A percentile compares a stretch with the other conserved stretches of the same genome.
These are phyloP conservation scores for Boletus rex-veris DNA, from an alignment of 768 basidiomycete genomes.

Conservation along the genomic window DNA sequence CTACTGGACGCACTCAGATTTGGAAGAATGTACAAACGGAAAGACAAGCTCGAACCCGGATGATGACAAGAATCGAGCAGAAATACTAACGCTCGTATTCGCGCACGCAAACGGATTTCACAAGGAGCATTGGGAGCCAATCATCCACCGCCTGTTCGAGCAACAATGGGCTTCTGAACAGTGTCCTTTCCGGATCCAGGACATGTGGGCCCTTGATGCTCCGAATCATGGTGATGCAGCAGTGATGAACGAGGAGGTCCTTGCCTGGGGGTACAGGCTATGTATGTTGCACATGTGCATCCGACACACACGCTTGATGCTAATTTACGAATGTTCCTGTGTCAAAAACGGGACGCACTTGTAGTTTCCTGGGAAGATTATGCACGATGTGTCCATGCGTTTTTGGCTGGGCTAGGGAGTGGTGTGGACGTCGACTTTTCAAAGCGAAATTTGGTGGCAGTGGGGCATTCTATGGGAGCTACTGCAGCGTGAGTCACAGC, in stretches of 20 bases:
- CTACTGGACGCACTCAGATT: not conserved
- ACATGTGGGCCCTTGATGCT: not conserved
- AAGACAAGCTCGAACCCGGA: no score
- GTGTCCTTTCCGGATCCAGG: not conserved
- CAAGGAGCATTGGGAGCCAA: slow-evolving; percentile 13
- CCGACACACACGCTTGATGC: not conserved
- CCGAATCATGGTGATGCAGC: not conserved
- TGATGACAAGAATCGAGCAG: no score
- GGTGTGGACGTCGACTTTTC: slow-evolving; percentile 11
- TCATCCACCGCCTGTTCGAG: not conserved
- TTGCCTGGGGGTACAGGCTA: not conserved
- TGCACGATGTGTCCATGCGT: slow-evolving; percentile 6
- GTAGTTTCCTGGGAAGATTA: slow-evolving; percentile 6
- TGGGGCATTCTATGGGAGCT: slow-evolving; percentile 7
- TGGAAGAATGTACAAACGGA: no score
- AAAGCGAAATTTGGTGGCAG: not conserved
- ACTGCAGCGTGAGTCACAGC: not conserved
- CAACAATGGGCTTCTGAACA: not conserved
- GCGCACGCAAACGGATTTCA: slow-evolving; percentile 1
- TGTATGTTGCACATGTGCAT: not conserved
- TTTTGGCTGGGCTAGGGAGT: slow-evolving; percentile 1
- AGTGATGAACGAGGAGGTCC: not conserved
- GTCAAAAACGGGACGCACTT: not conserved
- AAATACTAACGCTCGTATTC: slow-evolving; percentile 4
- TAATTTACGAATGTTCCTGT: not conserved